Percentiles rank a stretch among this genome's conserved stretches.
Conservation (phyloP, 108 stramenopile species). For the Parmales sp. region DNA sequence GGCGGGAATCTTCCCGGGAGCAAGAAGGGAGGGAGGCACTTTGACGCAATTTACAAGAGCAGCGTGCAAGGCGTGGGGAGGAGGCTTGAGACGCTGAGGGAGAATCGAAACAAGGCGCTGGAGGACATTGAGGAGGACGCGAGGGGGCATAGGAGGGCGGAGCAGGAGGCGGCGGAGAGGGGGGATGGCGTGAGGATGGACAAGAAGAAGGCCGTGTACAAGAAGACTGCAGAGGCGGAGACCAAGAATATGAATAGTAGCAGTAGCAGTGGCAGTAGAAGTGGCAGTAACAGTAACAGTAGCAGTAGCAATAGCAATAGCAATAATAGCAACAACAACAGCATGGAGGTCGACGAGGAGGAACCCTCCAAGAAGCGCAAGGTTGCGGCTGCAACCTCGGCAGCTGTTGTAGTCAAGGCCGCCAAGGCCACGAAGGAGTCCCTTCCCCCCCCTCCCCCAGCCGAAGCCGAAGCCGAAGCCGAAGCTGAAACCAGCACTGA, state of each 20-base stretch:
- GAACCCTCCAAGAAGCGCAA: background rate
- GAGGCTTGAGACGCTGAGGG: background rate
- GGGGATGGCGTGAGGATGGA: conserved; percentile 11
- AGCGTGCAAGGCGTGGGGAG: conserved; percentile 12
- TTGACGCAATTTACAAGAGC: conserved; percentile 25
- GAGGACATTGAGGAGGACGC: conserved; percentile 6
- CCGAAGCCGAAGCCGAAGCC: no score
- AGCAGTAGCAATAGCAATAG: background rate
- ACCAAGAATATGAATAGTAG: conserved; percentile 6
- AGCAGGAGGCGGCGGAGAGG: background rate
- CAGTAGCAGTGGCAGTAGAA: background rate
- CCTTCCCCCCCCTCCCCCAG: no score
- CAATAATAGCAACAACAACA: background rate
- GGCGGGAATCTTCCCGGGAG: conserved; percentile 15
- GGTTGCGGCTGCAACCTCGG: background rate
- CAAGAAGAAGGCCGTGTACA: conserved; percentile 22
- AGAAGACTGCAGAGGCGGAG: conserved; percentile 4
- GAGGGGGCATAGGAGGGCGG: background rate
- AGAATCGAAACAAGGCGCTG: background rate
- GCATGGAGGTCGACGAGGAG: background rate
- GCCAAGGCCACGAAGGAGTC: background rate
- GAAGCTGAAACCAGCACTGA: no score
- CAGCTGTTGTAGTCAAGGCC: background rate
- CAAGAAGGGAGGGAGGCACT: conserved; percentile 25
- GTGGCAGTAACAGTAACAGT: background rate